These are phyloP conservation scores for Scheffersomyces spartinae DNA, from an alignment of 805 yeast species.

Conservation along the genomic window DNA sequence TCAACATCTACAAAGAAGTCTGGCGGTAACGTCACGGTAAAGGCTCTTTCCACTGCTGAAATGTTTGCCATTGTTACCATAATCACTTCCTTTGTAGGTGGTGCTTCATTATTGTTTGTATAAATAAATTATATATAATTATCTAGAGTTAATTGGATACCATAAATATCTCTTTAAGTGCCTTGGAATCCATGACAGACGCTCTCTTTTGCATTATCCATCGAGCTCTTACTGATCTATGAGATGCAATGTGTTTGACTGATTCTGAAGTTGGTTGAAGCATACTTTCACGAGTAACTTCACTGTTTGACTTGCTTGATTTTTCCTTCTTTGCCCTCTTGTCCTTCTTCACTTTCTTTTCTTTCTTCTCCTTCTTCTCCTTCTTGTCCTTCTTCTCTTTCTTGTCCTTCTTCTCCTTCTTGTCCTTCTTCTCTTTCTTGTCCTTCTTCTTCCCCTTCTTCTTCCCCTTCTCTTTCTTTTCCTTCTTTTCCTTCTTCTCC, in stretches of 20 bases:
- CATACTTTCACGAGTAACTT: conserved; percentile 13
- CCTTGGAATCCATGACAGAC: conserved; percentile 80
- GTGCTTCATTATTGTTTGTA: conserved; percentile 25
- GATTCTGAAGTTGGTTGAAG: conserved; percentile 9
- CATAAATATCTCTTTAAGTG: conserved; percentile 90
- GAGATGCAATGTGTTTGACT: conserved; percentile 16
- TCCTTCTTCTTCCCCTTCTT: conserved; percentile 9
- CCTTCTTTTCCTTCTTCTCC: conserved; percentile 14
- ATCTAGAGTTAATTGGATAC: conserved; percentile 32
- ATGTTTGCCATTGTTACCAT: conserved; percentile 21
- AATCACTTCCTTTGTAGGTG: conserved; percentile 31
- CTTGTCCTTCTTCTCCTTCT: conserved; percentile 12
- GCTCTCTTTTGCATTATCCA: conserved; percentile 88
- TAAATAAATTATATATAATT: conserved; percentile 5
- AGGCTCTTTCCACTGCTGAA: conserved; percentile 18
- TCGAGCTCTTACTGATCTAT: conserved; percentile 59
- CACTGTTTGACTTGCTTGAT: not conserved
- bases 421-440: conserved; percentile 11
- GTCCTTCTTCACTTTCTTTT: conserved; percentile 15
- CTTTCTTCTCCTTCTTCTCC: conserved; percentile 14
- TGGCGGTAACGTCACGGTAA: conserved; percentile 10
- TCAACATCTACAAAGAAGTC: conserved; percentile 8
- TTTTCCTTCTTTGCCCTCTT: conserved; percentile 14
- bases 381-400: conserved; percentile 14
- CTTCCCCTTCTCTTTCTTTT: conserved; percentile 10